Evolutionary conservation across 306 rosid species (phyloP), one percentile per base, ranked within the genome.

Genomic region (Trifolium repens): DNA sequence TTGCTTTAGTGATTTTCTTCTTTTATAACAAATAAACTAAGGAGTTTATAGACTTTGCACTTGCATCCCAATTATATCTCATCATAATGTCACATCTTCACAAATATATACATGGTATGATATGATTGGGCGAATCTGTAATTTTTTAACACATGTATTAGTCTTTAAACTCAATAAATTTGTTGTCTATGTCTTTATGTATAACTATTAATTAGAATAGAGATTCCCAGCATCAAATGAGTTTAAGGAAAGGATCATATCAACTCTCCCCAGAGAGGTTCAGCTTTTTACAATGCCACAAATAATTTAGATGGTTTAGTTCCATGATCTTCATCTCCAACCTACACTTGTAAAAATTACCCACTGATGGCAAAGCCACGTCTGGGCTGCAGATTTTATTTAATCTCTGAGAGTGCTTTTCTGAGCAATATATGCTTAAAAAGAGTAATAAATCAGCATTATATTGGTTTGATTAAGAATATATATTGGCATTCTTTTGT

Each of bases 361-460:
- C 19, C n/a, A 8, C 50, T 11, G 49, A 50, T 49, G 72, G 67
- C 52, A 66, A 54, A 13, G 60, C 61, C 19, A 30, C 57, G 54
- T 8, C 9, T 34, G 49, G 37, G 78, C 60, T 61, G 37, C 37
- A 16, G 11, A 19, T 50, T 24, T 62, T 46, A 6, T 49, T 59
- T 19, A 19, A 54, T 46, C 35, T 10, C 52, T 7, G 40, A 64
- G 42, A 71, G 19, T 64, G 30, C 34, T 39, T 2, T 63, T 65
- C 32, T 65, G 10, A n/a, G 47, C 13, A 65, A 32, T 32, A 32
- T 8, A 16, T 37, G 19, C 0, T 0, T 35, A 24, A 22, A 64
- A 64, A 5, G 17, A 63, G 47, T 55, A 63, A 40, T 64, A 64
- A 63, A 64, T 64, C 32, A 40, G 50, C 70, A 39, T 15, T 61